A percentile compares a stretch with the other conserved stretches of the same genome.
Conservation (phyloP, 768 basidiomycete genomes). For the Suillus decipiens region DNA sequence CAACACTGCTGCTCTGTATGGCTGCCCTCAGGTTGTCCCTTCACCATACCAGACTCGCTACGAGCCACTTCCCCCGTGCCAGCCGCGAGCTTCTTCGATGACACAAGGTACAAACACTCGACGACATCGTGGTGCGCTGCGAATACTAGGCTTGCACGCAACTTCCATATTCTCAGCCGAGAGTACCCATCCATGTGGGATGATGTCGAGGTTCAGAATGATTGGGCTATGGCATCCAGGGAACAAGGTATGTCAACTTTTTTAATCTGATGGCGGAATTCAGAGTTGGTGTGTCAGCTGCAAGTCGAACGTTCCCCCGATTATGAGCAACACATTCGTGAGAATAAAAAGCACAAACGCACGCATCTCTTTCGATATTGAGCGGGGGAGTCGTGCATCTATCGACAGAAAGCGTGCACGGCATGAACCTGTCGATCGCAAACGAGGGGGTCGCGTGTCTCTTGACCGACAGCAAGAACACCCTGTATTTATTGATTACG, state of each 20-base stretch:
- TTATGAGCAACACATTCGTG: conserved; percentile 5
- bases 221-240: background rate
- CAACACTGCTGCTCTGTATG: background rate
- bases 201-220: conserved; percentile 4
- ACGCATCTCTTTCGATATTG: background rate
- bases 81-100: background rate
- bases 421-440: conserved; percentile 2
- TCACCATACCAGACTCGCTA: no score
- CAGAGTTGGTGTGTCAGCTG: conserved; percentile 12
- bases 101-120: background rate
- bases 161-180: conserved; percentile 1
- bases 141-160: background rate
- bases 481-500: conserved; percentile 1
- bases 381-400: background rate
- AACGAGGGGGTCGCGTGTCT: background rate
- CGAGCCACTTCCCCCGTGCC: background rate
- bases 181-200: conserved; percentile 4
- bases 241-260: conserved; percentile 14
- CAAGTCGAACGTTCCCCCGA: conserved; percentile 1
- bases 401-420: conserved; percentile 2
- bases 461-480: conserved; percentile 5
- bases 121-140: background rate
- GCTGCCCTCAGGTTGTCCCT: background rate
- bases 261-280: conserved; percentile 2
- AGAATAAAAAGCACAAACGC: conserved; percentile 4